Evolutionary conservation across 2,329 filamentous ascomycete species (phyloP).

Genomic region (Arthroderma sp.): DNA sequence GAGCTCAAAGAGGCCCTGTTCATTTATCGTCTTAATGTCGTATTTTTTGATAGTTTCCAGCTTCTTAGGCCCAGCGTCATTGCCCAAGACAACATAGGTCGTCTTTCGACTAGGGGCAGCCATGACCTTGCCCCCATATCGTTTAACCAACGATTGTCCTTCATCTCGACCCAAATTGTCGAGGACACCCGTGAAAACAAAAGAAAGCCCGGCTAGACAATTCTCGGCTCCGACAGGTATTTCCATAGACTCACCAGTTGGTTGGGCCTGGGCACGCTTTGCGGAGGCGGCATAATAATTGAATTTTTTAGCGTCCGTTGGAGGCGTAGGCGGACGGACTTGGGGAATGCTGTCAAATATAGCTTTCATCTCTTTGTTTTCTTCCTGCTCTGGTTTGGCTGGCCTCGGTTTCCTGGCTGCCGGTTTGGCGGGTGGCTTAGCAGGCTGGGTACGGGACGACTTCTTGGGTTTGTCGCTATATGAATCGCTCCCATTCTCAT

Average conservation of each 20-base stretch:
- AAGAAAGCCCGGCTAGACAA: conserved; percentile 75
- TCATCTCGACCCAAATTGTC: conserved; percentile 71
- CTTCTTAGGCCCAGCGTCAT: conserved; percentile 87
- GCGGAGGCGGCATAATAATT: conserved; percentile 54
- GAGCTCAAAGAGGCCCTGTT: conserved; percentile 78
- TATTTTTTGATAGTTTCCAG: conserved; percentile 69
- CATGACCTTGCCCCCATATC: conserved; percentile 86
- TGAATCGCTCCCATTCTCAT: conserved; percentile 41
- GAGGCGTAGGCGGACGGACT: conserved; percentile 71
- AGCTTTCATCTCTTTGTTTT: conserved; percentile 60
- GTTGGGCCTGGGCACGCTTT: conserved; percentile 45
- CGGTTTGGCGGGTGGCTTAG: conserved; percentile 13
- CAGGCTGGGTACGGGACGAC: conserved; percentile 9
- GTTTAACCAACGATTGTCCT: conserved; percentile 73
- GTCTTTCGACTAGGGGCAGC: conserved; percentile 81
- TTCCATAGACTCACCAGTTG: conserved; percentile 53
- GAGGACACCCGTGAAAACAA: conserved; percentile 89
- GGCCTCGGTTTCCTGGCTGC: conserved; percentile 38
- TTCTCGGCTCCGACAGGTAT: conserved; percentile 75
- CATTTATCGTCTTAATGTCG: conserved; percentile 82
- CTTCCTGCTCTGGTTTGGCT: conserved; percentile 53
- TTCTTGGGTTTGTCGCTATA: conserved; percentile 49
- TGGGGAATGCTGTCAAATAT: conserved; percentile 82
- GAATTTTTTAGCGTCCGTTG: conserved; percentile 59
- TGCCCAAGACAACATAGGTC: conserved; percentile 79